A percentile compares a stretch with the other conserved stretches of the same genome.
phyloP scores from a whole-genome alignment of 2,329 filamentous ascomycete genomes.

The Hypoxylon sp. region DNA sequence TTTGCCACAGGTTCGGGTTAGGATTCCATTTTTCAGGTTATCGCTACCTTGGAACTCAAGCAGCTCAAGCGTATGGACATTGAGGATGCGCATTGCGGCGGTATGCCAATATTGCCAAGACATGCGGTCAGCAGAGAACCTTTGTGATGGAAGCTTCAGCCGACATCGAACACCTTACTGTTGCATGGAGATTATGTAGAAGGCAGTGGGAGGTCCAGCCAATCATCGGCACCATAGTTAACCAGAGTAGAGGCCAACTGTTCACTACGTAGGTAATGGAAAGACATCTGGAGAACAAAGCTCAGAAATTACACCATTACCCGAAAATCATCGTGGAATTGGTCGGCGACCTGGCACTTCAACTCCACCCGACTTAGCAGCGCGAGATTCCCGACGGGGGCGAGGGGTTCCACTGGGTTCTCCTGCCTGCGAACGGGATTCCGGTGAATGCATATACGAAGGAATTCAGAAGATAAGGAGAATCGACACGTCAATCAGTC shows the following conservation, averaged over 20 bases:
- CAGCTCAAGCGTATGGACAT: conserved; percentile 13
- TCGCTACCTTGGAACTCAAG: conserved; percentile 19
- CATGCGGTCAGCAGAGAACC: conserved; percentile 1
- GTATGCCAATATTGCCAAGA: background rate
- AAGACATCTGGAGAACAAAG: background rate
- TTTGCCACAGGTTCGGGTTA: conserved; percentile 29
- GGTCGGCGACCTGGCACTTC: background rate
- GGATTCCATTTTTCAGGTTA: conserved; percentile 30
- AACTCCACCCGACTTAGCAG: background rate
- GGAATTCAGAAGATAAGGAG: background rate
- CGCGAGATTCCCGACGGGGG: background rate
- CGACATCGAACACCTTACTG: background rate
- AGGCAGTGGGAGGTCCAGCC: background rate
- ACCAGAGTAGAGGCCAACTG: conserved; percentile 14
- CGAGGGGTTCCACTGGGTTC: background rate
- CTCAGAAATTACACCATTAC: background rate
- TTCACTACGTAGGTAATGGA: background rate
- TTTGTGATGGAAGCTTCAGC: conserved; percentile 15
- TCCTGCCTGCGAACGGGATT: background rate
- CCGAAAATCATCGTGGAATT: conserved; percentile 11
- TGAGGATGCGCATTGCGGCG: conserved; percentile 30
- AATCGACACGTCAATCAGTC: too few species aligned
- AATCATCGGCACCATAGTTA: background rate
- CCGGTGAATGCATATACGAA: background rate
- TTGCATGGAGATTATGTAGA: conserved; percentile 1